Conservation (phyloP, 2,329 filamentous ascomycete species). For the Aspergillus novoparasiticus region DNA sequence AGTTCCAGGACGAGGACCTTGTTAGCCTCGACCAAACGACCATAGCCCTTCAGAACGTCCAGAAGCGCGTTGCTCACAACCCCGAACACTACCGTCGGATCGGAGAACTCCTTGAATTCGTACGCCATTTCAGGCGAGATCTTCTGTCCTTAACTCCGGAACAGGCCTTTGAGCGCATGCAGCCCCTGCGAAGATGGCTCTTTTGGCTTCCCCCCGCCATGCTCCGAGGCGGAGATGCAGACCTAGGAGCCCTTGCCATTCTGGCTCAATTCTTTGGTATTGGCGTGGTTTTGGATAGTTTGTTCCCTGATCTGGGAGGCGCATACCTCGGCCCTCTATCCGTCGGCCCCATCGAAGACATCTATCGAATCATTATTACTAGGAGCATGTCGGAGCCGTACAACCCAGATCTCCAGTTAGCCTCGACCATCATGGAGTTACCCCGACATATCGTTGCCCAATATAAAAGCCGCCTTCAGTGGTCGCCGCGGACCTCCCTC, state of each 20-base stretch:
- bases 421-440: constrained; percentile 70
- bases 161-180: constrained; percentile 87
- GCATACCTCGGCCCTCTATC: constrained; percentile 84
- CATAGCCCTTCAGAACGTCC: constrained; percentile 59
- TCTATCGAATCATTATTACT: constrained; percentile 72
- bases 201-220: constrained; percentile 92
- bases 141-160: constrained; percentile 71
- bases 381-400: constrained; percentile 64
- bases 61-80: constrained; percentile 68
- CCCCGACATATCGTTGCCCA: constrained; percentile 69
- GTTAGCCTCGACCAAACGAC: constrained; percentile 68
- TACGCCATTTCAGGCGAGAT: constrained; percentile 72
- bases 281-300: constrained; percentile 81
- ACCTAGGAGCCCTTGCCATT: constrained; percentile 76
- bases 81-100: constrained; percentile 70
- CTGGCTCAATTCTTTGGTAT: constrained; percentile 91
- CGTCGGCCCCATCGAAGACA: constrained; percentile 81
- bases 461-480: constrained; percentile 71
- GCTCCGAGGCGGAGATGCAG: constrained; percentile 73
- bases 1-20: constrained; percentile 64
- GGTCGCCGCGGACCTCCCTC: constrained; percentile 48
- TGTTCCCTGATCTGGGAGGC: constrained; percentile 88
- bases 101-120: constrained; percentile 70
- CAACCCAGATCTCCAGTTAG: constrained; percentile 62
- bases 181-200: constrained; percentile 85